Conservation (phyloP, 306 rosid genomes). For the Prosopis cineraria region DNA sequence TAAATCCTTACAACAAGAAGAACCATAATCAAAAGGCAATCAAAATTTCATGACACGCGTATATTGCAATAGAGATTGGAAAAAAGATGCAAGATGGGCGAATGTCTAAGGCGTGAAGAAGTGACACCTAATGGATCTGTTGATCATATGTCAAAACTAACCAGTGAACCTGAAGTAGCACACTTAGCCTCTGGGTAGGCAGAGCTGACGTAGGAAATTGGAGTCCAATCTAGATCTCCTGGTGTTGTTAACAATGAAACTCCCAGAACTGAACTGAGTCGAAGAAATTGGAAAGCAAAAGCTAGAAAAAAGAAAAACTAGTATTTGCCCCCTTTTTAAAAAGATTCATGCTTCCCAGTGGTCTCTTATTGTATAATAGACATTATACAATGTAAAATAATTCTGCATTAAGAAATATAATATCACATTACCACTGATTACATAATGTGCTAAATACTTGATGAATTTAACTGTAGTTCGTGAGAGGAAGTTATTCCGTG, state of each 20-base stretch:
- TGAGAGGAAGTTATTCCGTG: conserved; percentile 8
- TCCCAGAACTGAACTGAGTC: conserved; percentile 45
- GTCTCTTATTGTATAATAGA: conserved; percentile 36
- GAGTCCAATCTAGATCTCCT: conserved; percentile 39
- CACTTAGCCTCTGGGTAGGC: conserved; percentile 36
- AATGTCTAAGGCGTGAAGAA: conserved; percentile 45
- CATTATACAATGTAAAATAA: conserved; percentile 32
- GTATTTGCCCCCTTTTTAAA: conserved; percentile 19
- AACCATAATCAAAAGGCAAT: conserved; percentile 40
- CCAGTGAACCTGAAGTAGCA: conserved; percentile 40
- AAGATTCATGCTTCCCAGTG: not conserved
- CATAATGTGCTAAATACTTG: conserved; percentile 3
- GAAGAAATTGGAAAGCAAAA: conserved; percentile 94
- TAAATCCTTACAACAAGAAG: conserved; percentile 36
- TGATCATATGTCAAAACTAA: conserved; percentile 35
- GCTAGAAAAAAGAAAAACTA: conserved; percentile 76
- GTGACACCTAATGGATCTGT: conserved; percentile 38
- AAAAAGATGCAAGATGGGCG: conserved; percentile 80
- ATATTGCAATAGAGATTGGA: conserved; percentile 76
- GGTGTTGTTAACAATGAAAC: conserved; percentile 36
- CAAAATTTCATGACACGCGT: conserved; percentile 41
- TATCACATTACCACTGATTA: conserved; percentile 17
- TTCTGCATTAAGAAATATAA: not conserved
- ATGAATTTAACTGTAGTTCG: not conserved
- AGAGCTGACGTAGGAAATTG: conserved; percentile 39